Evolutionary conservation across 331 rosid genomes (phyloP), one percentile per base, ranked within the genome.

Genomic region (Saraca asoca): DNA sequence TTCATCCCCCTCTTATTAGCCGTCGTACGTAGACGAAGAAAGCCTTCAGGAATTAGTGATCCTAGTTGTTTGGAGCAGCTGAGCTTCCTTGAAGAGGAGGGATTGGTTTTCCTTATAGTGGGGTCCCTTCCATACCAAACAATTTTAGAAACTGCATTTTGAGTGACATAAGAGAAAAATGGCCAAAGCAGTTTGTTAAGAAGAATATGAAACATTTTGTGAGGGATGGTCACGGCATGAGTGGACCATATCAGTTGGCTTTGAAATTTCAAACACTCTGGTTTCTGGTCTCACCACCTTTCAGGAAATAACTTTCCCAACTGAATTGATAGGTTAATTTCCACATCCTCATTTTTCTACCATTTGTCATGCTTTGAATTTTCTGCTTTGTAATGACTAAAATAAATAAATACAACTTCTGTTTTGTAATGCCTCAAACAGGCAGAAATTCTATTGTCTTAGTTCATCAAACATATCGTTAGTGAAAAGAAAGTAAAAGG

Each of bases 101-200:
- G 45, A 41, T 0, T 41, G 7, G 10, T 6, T 9, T 2, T 41
- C 3, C 0, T 7, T 9, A 41, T 41, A 7, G 6, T 12, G n/a
- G 33, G 56, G 16, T 7, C 12, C 34, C 53, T 61, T 61, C 14
- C n/a, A 6, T 7, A 61, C n/a, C 19, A 61, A 62, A 62, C 10
- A 3, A 14, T 15, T 16, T 58, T 38, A 9, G 19, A 10, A 31
- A 0, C 35, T 12, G 4, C 6, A 19, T 5, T 9, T n/a, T 7
- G 34, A 54, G 9, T 20, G 33, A 55, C 2, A 18, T 0, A 10
- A 42, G 46, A 42, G n/a, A 42, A 11, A 42, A 9, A 11, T 0
- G 5, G 15, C 2, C 0, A 2, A 57, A 35, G 13, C 0, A 3
- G 48, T 35, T 58, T 15, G 37, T 24, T 24, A 24, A 24, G 31